These are phyloP conservation scores for Paraconiothyrium brasiliense DNA, from an alignment of 2,329 filamentous ascomycete genomes.

Conservation along the genomic window DNA sequence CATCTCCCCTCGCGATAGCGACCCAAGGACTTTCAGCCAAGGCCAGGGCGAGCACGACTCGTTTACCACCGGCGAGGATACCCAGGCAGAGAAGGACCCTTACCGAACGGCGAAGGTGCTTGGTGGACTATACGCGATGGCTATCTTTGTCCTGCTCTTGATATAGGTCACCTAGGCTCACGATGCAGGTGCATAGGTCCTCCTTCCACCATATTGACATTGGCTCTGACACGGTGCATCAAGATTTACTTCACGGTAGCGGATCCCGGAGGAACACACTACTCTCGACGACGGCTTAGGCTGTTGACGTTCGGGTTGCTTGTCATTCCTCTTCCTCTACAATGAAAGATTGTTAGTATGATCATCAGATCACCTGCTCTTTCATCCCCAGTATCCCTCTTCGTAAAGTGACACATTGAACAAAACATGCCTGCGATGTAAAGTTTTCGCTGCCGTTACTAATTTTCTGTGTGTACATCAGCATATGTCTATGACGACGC, in stretches of 20 bases:
- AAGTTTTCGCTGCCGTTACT: neutral
- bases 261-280: neutral
- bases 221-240: no score
- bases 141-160: neutral
- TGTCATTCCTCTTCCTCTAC: neutral
- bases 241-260: neutral
- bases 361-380: neutral
- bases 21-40: neutral
- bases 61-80: neutral
- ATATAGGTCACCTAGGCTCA: neutral
- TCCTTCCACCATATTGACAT: no score
- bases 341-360: neutral
- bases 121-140: neutral
- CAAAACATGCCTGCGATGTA: neutral
- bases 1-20: neutral
- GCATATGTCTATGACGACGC: slow-evolving; percentile 5
- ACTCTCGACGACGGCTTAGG: neutral
- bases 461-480: neutral
- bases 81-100: neutral
- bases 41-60: neutral
- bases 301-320: neutral
- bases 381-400: neutral
- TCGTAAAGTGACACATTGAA: neutral
- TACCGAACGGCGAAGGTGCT: neutral
- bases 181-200: neutral